Percentiles rank a stretch among this genome's conserved stretches.
Conservation (phyloP, 1,139 yeast genomes). For the Candida mesenterica region DNA sequence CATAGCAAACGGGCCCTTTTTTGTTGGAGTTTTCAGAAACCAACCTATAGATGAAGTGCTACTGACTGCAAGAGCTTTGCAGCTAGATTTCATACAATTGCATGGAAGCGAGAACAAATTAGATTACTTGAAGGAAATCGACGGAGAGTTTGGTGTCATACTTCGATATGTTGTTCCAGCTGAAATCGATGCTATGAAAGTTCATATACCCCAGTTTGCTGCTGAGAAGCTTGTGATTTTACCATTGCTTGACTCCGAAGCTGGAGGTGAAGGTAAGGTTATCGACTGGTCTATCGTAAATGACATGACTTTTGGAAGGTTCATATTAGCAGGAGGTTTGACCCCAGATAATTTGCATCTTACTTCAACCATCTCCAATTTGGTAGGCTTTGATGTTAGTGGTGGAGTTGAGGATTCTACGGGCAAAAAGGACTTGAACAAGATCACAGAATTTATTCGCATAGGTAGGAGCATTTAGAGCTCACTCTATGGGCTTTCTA, state of each 20-base stretch:
- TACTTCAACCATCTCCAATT: conserved; percentile 49
- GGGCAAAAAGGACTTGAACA: conserved; percentile 66
- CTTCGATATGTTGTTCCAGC: conserved; percentile 66
- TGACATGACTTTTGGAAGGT: conserved; percentile 39
- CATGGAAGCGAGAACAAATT: conserved; percentile 80
- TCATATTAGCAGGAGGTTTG: conserved; percentile 86
- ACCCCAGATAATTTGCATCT: conserved; percentile 64
- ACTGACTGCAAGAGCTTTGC: conserved; percentile 42
- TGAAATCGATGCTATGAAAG: conserved; percentile 32
- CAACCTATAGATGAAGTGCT: conserved; percentile 67
- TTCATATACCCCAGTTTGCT: conserved; percentile 18
- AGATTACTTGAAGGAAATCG: conserved; percentile 38
- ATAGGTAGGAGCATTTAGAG: conserved; percentile 37
- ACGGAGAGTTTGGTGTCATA: conserved; percentile 55
- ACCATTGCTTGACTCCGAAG: conserved; percentile 80
- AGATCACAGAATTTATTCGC: conserved; percentile 56
- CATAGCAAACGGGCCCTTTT: conserved; percentile 56
- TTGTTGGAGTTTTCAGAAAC: conserved; percentile 90
- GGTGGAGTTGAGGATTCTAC: conserved; percentile 79
- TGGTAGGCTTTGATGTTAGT: conserved; percentile 90
- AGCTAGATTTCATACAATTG: conserved; percentile 77
- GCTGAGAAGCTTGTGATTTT: conserved; percentile 25
- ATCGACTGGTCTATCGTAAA: conserved; percentile 62
- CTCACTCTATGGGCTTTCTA: no score
- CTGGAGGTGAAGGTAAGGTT: conserved; percentile 85